phyloP scores from a whole-genome alignment of 2,329 filamentous ascomycete species.

The Talaromyces verruculosus region DNA sequence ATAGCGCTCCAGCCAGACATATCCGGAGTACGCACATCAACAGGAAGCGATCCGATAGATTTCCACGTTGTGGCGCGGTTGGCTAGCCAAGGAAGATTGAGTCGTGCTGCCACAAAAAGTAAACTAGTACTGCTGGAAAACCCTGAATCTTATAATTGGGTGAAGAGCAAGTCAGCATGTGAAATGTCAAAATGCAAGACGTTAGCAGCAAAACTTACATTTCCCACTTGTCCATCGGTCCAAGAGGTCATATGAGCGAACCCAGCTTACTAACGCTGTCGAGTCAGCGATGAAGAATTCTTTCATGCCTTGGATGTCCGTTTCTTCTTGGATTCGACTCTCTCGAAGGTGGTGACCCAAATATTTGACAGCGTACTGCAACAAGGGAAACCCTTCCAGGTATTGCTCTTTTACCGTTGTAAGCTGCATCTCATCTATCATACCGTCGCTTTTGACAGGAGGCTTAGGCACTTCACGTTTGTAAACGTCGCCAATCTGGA shows the following conservation, averaged over 20 bases:
- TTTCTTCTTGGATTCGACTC: background rate
- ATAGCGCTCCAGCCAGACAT: constrained; percentile 13
- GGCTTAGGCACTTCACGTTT: constrained; percentile 9
- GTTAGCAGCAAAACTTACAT: background rate
- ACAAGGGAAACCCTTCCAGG: background rate
- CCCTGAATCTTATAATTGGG: background rate
- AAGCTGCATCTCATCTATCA: constrained; percentile 11
- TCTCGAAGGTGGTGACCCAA: constrained; percentile 9
- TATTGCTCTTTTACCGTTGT: background rate
- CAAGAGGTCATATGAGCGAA: constrained; percentile 6
- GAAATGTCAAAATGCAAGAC: background rate
- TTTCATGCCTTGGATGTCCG: background rate
- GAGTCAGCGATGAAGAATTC: constrained; percentile 7
- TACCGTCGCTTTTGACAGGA: background rate
- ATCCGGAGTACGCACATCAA: constrained; percentile 9
- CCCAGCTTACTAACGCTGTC: background rate
- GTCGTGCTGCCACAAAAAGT: constrained; percentile 3
- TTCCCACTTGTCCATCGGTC: constrained; percentile 8
- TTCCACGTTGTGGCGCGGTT: constrained; percentile 7
- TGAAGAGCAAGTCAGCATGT: background rate
- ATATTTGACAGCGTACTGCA: constrained; percentile 5
- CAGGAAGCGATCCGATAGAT: background rate
- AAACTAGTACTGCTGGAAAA: background rate
- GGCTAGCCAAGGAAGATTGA: constrained; percentile 11
- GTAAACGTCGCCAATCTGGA: background rate